Base-by-base conservation (phyloP, 2,329 filamentous ascomycete species). In the Chaetomium sp. region DNA sequence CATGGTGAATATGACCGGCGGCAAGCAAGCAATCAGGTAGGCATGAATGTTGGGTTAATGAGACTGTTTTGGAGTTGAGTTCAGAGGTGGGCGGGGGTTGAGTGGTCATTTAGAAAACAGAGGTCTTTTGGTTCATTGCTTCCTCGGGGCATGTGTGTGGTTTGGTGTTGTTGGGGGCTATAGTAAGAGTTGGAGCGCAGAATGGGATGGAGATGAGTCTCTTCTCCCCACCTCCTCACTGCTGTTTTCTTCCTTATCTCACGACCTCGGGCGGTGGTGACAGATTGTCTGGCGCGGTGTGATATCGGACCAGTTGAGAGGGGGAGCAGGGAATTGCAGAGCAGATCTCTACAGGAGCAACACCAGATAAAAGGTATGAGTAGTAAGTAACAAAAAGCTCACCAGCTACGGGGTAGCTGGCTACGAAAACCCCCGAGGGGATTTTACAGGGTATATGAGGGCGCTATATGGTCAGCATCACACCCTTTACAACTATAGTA, bases 1-100 rank as follows among this genome's bases (percentile, higher is more conserved):
- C 23, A 23, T 42, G 61, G 33, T 23, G 42, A 33, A 10, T 29
- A 27, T 42, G 38, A 42, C 38, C 13, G 38, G 38, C 16, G 38
- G 38, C 38, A 42, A 42, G 38, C 38, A 38, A 38, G 13, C 2
- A 31, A 29, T 19, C 7, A 29, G 8, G 27, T 29, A 50, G 27
- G 57, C 42, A 42, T 58, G 56, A 27, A 23, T 58, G 56, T 58
- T 49, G n/a, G 49, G 56, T 49, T 60, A 45, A 58, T 58, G 38
- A 49, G 56, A 58, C 13, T 29, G 21, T 45, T 29, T 47, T 27
- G 38, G 25, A 57, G 35, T n/a, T 25, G 45, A 60, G 57, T 19
- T 51, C 19, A 23, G 55, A 8, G 38, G 42, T 16, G 27, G 38
- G 10, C 9, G 25, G 25, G 29, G 47, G 19, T 23, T 23, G 33